Percentiles rank a stretch among this genome's conserved stretches.
These are phyloP conservation scores for Gossypium lobatum DNA, from an alignment of 441 rosid genomes.

Conservation along the genomic window DNA sequence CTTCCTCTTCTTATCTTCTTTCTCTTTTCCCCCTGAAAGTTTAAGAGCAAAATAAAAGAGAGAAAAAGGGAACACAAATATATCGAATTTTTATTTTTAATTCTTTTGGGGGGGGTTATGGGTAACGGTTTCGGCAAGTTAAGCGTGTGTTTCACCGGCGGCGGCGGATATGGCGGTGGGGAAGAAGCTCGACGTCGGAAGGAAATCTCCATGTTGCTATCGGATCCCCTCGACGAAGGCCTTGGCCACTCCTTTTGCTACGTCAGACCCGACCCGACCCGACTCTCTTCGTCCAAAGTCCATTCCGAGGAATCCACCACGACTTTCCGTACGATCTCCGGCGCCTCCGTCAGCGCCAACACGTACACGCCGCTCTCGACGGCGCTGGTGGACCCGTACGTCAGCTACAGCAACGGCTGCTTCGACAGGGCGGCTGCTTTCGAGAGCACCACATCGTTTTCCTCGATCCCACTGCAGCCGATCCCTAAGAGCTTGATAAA, in stretches of 20 bases:
- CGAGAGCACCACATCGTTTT: constrained; percentile 56
- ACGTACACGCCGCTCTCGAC: constrained; percentile 52
- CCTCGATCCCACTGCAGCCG: constrained; percentile 63
- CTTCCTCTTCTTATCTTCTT: constrained; percentile 26
- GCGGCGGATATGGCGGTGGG: constrained; percentile 14
- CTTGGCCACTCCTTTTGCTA: constrained; percentile 68
- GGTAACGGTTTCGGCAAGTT: constrained; percentile 51
- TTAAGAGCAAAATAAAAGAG: background rate
- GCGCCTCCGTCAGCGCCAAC: constrained; percentile 76
- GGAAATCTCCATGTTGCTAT: constrained; percentile 26
- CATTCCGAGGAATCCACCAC: constrained; percentile 41
- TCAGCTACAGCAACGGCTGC: constrained; percentile 26
- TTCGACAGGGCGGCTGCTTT: constrained; percentile 55
- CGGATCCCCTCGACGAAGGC: constrained; percentile 39
- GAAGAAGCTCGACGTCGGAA: constrained; percentile 25
- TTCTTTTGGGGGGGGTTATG: constrained; percentile 21
- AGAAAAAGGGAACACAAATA: background rate
- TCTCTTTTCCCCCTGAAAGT: background rate
- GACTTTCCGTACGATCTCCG: constrained; percentile 61
- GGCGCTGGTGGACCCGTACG: constrained; percentile 36
- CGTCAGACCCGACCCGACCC: constrained; percentile 47
- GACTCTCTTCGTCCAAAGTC: constrained; percentile 39
- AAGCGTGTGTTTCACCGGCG: constrained; percentile 38
- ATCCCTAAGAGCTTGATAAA: constrained; percentile 37
- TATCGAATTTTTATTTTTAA: background rate